Conservation (phyloP, 2,329 filamentous ascomycete species). For the Hypocreales sp. region DNA sequence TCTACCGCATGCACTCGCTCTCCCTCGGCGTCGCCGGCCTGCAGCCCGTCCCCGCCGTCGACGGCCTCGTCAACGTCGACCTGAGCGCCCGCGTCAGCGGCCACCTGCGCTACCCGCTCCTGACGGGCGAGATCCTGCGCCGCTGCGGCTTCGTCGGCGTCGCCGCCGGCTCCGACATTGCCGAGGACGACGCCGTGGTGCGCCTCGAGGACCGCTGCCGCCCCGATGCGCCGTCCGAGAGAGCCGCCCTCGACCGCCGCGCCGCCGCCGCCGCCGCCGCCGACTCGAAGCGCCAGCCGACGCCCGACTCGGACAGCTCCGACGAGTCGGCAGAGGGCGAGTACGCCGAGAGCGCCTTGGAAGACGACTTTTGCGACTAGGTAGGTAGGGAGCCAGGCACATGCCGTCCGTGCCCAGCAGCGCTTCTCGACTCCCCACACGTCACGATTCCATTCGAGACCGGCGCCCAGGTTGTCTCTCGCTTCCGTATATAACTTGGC, state of each 20-base stretch:
- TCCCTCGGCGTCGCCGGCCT: conserved; percentile 75
- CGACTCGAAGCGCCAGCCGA: conserved; percentile 2
- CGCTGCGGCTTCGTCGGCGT: conserved; percentile 35
- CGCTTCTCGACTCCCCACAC: too few species aligned
- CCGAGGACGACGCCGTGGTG: conserved; percentile 35
- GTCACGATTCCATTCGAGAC: too few species aligned
- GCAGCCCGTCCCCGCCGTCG: conserved; percentile 52
- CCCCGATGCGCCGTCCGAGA: too few species aligned
- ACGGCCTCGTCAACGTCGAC: conserved; percentile 44
- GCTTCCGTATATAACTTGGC: too few species aligned
- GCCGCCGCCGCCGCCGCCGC: neutral
- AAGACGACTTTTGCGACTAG: too few species aligned
- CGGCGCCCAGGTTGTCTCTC: too few species aligned
- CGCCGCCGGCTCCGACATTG: conserved; percentile 28
- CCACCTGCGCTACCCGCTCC: conserved; percentile 34
- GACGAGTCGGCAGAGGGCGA: conserved; percentile 20
- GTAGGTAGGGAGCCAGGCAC: too few species aligned
- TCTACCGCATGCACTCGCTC: conserved; percentile 73
- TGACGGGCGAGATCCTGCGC: conserved; percentile 34
- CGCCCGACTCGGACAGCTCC: conserved; percentile 10
- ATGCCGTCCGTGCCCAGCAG: too few species aligned
- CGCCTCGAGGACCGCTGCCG: conserved; percentile 28
- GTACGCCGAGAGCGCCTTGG: too few species aligned
- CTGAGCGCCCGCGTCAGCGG: conserved; percentile 36
- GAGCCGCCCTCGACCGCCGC: conserved; percentile 14